Evolutionary conservation across 352 stramenopile species (phyloP).

Genomic region (Phytopythium sindhum): DNA sequence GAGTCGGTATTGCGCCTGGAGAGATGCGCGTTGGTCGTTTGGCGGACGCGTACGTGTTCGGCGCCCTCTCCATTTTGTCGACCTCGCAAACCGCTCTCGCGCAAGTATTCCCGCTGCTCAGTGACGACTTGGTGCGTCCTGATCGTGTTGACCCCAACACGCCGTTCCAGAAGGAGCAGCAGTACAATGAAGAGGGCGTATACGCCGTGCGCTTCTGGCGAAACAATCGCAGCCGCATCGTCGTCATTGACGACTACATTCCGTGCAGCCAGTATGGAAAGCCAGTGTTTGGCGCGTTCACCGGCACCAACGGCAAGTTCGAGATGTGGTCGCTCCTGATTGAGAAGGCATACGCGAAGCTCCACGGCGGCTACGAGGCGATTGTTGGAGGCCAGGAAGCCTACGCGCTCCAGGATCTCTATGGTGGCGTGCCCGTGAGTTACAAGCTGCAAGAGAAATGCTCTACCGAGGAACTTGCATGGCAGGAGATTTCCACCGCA

Average conservation of each 20-base stretch:
- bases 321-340: slow-evolving; percentile 93
- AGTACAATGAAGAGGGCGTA: slow-evolving; percentile 88
- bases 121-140: slow-evolving; percentile 49
- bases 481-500: slow-evolving; percentile 39
- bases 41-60: slow-evolving; percentile 78
- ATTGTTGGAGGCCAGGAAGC: slow-evolving; percentile 87
- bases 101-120: slow-evolving; percentile 66
- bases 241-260: slow-evolving; percentile 85
- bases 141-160: slow-evolving; percentile 60
- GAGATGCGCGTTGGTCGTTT: slow-evolving; percentile 63
- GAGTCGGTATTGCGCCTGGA: slow-evolving; percentile 61
- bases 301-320: slow-evolving; percentile 75
- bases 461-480: slow-evolving; percentile 50
- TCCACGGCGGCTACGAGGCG: slow-evolving; percentile 87
- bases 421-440: slow-evolving; percentile 58
- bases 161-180: slow-evolving; percentile 61
- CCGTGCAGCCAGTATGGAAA: slow-evolving; percentile 83
- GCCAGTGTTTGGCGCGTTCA: slow-evolving; percentile 83
- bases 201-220: slow-evolving; percentile 85
- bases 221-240: slow-evolving; percentile 75
- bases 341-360: slow-evolving; percentile 95
- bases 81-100: slow-evolving; percentile 72
- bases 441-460: slow-evolving; percentile 71
- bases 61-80: slow-evolving; percentile 76
- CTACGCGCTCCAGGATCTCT: slow-evolving; percentile 75